These are phyloP conservation scores for Luvunga scandens DNA, from an alignment of 345 rosid genomes.

Conservation along the genomic window DNA sequence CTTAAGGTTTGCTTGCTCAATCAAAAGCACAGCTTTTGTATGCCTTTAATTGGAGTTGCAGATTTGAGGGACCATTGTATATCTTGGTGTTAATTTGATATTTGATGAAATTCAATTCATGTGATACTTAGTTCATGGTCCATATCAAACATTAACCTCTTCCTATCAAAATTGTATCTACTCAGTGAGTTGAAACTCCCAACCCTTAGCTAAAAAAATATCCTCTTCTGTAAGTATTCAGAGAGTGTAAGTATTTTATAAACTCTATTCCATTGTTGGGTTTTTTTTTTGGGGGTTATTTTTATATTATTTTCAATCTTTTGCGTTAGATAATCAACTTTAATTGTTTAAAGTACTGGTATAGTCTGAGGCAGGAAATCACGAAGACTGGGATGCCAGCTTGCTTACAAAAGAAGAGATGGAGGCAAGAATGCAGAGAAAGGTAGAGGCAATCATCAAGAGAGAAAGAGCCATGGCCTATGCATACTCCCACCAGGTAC, in stretches of 20 bases:
- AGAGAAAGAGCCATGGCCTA: conserved; percentile 92
- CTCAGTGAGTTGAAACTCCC: neutral
- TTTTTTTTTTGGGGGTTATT: neutral
- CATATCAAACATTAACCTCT: too few relatives aligned
- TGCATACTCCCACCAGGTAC: conserved; percentile 88
- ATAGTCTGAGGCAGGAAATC: conserved; percentile 66
- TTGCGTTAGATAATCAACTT: neutral
- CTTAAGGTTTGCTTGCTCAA: neutral
- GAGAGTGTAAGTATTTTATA: neutral
- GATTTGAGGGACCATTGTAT: neutral
- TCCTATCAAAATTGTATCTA: neutral
- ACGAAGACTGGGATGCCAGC: conserved; percentile 82
- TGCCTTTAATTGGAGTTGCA: neutral
- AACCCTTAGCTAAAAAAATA: neutral
- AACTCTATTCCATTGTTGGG: neutral
- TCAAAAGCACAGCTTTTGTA: neutral
- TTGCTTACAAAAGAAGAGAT: conserved; percentile 70
- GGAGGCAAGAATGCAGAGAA: conserved; percentile 71
- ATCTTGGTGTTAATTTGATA: neutral
- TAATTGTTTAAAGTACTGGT: conserved; percentile 14
- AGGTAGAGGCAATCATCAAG: conserved; percentile 76
- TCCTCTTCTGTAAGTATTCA: neutral
- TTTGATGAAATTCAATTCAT: too few relatives aligned
- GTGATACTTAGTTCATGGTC: too few relatives aligned
- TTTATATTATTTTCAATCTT: neutral